Base-by-base conservation (phyloP, 108 stramenopile genomes). In the Skeletonema grethae region DNA sequence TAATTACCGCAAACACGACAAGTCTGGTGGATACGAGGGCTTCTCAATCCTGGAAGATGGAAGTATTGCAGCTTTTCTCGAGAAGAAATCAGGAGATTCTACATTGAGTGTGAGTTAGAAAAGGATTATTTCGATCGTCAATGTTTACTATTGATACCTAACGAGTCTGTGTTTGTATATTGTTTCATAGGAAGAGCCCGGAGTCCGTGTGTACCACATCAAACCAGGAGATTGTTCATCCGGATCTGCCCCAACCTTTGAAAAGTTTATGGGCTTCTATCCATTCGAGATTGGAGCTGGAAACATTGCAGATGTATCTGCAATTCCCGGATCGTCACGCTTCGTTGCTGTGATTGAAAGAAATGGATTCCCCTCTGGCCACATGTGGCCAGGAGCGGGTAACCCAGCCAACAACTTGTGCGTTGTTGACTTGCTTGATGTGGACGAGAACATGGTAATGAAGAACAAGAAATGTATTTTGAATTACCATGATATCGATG, bases 231-330 rank as follows among this genome's bases (percentile, higher is more conserved):
- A 80, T 38, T 43, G 79, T 7, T 38, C 67, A 1, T 34, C 66
- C 1, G 67, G 39, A 11, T 30, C 34, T 38, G 34, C 79, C 2
- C 72, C 72, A 18, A n/a, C 31, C 30, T 73, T 80, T 41, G 35
- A 59, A 10, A 30, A 46, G n/a, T 77, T 77, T 41, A 13, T 81
- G 48, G 80, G 80, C 29, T 81, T 59, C 55, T 81, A 81, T 29
- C 67, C 67, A 12, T 75, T 75, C 34, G 80, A 81, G 58, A 53
- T 63, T 20, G 65, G 58, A 41, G 74, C 69, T 25, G 74, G 63
- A 20, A 81, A 81, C 69, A 81, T 81, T 75, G 73, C 80, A 29
- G 80, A 81, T 48, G 63, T 75, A n/a, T 75, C 74, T 38, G 38
- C 80, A 6, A 70, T 81, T 58, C 80, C 80, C 25, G 80, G 80